These are phyloP conservation scores for Kodamaea ohmeri DNA, from an alignment of 1,139 yeast species.

Conservation along the genomic window DNA sequence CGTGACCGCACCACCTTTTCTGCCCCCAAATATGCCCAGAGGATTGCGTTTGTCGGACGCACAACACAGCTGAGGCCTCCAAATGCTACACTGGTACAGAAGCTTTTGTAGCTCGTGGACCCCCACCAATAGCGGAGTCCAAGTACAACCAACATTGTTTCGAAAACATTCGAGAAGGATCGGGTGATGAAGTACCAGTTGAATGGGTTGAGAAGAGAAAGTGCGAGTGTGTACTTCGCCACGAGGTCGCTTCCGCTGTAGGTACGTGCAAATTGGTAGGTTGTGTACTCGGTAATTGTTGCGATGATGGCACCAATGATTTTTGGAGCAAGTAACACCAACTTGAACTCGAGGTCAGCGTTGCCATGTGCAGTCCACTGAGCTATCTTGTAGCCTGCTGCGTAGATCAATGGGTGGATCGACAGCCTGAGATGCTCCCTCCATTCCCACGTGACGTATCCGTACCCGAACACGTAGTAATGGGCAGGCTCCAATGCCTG, in stretches of 20 bases:
- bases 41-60: slow-evolving; percentile 77
- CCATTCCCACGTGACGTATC: slow-evolving; percentile 97
- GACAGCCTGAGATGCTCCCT: slow-evolving; percentile 67
- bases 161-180: slow-evolving; percentile 83
- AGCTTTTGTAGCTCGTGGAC: slow-evolving; percentile 17
- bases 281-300: slow-evolving; percentile 64
- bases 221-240: slow-evolving; percentile 45
- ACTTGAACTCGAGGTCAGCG: slow-evolving; percentile 4
- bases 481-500: slow-evolving; percentile 95
- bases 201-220: slow-evolving; percentile 72
- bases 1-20: slow-evolving; percentile 22
- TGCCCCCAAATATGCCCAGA: slow-evolving; percentile 68
- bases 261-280: slow-evolving; percentile 47
- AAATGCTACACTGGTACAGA: slow-evolving; percentile 29
- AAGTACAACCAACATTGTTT: slow-evolving; percentile 66
- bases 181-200: slow-evolving; percentile 81
- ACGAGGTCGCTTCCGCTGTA: slow-evolving; percentile 34
- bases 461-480: slow-evolving; percentile 67
- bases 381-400: slow-evolving; percentile 34
- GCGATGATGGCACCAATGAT: slow-evolving; percentile 68
- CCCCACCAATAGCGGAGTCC: slow-evolving; percentile 74
- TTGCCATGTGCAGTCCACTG: slow-evolving; percentile 8
- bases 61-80: slow-evolving; percentile 63
- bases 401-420: slow-evolving; percentile 73
- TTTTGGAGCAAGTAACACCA: slow-evolving; percentile 50